Base-by-base conservation (phyloP, 1,284 basidiomycete genomes). In the Pseudozyma thailandica region DNA sequence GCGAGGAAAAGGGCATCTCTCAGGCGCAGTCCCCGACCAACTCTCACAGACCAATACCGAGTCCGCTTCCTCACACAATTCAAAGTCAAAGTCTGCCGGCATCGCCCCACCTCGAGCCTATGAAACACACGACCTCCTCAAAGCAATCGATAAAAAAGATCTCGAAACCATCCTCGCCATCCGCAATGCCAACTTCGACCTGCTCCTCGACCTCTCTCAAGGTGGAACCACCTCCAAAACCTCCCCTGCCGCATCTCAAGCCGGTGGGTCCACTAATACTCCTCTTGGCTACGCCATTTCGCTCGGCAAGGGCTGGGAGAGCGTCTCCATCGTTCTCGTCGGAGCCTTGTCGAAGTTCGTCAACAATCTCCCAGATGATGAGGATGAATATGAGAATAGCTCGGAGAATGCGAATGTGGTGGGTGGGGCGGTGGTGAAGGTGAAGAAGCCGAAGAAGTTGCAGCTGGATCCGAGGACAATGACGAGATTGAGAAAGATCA, bases 61-160 rank as follows among this genome's bases (percentile, higher is more conserved):
- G 2, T 52, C 46, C 7, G 4, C 21, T 9, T 30, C 43, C 4
- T 21, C 49, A 13, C 43, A 48, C 27, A 28, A 23, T n/a, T 10
- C 35, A 1, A 60, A 49, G 30, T 30, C 41, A 4, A 61, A 48
- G 4, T 47, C 50, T 5, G 49, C 45, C 2, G 52, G 48, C 3
- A 27, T 28, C 5, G 28, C 53, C 0, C 61, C 61, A 6, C 41
- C 57, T 2, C 38, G 64, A 20, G 42, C 38, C 7, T 82, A 62
- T 45, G 80, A 78, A 41, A 62, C 74, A 3, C 78, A 82, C 54
- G 79, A 82, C 39, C 50, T 82, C 8, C 73, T 79, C 18, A 74
- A 75, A 35, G 80, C 80, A 12, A 80, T 82, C 48, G 80, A 82
- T 35, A 63, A 59, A n/a, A 66, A 75, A 15, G 79, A 82, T 48